Evolutionary conservation across 306 rosid genomes (phyloP), one percentile per base, ranked within the genome.

Genomic region (Begonia peltatifolia): DNA sequence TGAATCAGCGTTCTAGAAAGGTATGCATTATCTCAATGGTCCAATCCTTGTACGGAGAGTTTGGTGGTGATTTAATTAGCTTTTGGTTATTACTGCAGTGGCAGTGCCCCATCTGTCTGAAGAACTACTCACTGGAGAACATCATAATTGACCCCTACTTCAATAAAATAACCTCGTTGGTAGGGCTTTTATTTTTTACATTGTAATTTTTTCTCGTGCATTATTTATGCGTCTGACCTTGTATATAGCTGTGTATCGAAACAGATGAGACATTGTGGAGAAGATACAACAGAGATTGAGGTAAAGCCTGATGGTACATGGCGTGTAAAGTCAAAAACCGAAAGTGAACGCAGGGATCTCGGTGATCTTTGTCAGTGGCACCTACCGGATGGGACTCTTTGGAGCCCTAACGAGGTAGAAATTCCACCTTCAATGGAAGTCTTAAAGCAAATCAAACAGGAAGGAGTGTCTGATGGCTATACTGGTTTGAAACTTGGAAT

Each of bases 1-100:
- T 92, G 80, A 92, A 86, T 70, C 96, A 81, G 63, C 96, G 96
- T 7, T 86, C 99, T 56, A 81, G 93, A 76, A 92, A 92, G 96
- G 99, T 65, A 73, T 30, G 38, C 38, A 30, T 6, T 7, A 50
- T 46, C 9, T 44, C 12, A 10, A n/a, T 42, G 22, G 42, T 25
- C 20, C 38, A 11, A 42, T 47, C 35, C 55, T 54, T 62, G 9
- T 6, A 14, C 50, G 46, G 14, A 51, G 49, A 46, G 61, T 44
- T 42, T 59, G 48, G 4, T 54, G 55, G 52, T 60, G 57, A 56
- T 48, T 55, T 52, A 55, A 48, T 71, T 63, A 18, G 35, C 59
- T 30, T 68, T 30, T 30, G 38, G 8, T 5, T 75, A 43, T 80
- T 52, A 61, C 61, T 86, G 88, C 96, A 92, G 99, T 92, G 99